Conservation (phyloP, 768 basidiomycete genomes). For the Russula emetica region DNA sequence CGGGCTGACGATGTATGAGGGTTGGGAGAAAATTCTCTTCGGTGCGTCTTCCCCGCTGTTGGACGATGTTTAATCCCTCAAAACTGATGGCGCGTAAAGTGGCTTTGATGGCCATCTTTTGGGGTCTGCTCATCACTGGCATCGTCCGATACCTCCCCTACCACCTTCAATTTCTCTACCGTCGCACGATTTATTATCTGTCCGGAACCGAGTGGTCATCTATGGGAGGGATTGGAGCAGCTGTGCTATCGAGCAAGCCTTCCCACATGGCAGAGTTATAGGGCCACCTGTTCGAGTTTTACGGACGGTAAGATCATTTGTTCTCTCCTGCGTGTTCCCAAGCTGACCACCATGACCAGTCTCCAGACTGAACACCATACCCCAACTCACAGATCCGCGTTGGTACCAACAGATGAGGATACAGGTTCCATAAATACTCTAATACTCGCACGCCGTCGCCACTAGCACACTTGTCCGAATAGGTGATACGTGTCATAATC, state of each 20-base stretch:
- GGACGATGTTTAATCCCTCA: conserved; percentile 14
- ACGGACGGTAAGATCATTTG: neutral
- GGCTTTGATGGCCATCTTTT: conserved; percentile 36
- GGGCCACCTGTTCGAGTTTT: neutral
- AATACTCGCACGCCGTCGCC: neutral
- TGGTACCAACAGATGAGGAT: neutral
- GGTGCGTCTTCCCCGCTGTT: conserved; percentile 38
- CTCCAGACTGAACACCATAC: neutral
- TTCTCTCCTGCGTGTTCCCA: no score
- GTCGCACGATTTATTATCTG: conserved; percentile 58
- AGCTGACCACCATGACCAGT: neutral
- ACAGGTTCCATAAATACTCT: neutral
- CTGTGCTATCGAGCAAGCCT: conserved; percentile 9
- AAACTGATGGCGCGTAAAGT: conserved; percentile 1
- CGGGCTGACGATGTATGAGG: conserved; percentile 56
- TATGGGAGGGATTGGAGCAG: neutral
- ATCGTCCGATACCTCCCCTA: conserved; percentile 55
- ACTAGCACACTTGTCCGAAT: neutral
- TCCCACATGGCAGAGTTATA: conserved; percentile 13
- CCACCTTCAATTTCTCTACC: conserved; percentile 49
- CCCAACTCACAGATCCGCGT: neutral
- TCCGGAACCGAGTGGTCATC: conserved; percentile 45
- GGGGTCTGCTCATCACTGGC: conserved; percentile 47
- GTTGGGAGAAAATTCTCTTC: conserved; percentile 63
- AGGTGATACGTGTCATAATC: neutral